Evolutionary conservation across 2,329 filamentous ascomycete genomes (phyloP).

Genomic region (Clarireedia hainanense): DNA sequence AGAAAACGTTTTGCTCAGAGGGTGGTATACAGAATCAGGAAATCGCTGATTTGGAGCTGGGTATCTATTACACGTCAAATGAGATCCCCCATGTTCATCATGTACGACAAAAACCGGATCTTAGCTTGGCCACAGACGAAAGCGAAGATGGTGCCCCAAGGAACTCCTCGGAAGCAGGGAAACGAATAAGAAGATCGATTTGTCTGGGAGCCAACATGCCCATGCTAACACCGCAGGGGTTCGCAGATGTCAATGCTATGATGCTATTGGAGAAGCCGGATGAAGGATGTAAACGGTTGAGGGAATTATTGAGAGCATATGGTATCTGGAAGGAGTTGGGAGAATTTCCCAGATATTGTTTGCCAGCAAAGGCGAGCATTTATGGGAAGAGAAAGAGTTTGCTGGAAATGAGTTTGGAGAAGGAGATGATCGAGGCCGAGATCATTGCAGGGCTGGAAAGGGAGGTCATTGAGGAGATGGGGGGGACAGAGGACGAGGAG

Average conservation of each 20-base stretch:
- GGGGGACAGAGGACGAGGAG: neutral
- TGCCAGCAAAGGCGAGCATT: conserved; percentile 11
- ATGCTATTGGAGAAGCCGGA: conserved; percentile 17
- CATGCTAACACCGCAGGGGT: conserved; percentile 52
- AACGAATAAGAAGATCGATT: conserved; percentile 13
- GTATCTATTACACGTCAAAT: conserved; percentile 16
- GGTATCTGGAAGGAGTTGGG: conserved; percentile 19
- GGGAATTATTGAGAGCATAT: conserved; percentile 13
- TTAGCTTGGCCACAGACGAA: neutral
- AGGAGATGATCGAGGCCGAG: neutral
- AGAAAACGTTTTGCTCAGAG: conserved; percentile 12
- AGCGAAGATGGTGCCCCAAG: neutral
- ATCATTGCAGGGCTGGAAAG: conserved; percentile 1
- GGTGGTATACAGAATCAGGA: conserved; percentile 15
- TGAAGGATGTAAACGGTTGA: conserved; percentile 12
- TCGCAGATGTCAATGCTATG: conserved; percentile 40
- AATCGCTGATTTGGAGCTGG: conserved; percentile 20
- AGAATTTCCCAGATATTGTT: conserved; percentile 15
- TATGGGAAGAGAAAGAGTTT: conserved; percentile 4
- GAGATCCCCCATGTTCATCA: conserved; percentile 17
- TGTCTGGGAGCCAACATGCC: conserved; percentile 22
- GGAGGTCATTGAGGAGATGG: neutral
- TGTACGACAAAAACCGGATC: neutral
- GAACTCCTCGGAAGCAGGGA: conserved; percentile 1
- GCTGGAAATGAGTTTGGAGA: conserved; percentile 9